These are phyloP conservation scores for Saccharomycopsis vini DNA, from an alignment of 805 yeast species.

Conservation along the genomic window DNA sequence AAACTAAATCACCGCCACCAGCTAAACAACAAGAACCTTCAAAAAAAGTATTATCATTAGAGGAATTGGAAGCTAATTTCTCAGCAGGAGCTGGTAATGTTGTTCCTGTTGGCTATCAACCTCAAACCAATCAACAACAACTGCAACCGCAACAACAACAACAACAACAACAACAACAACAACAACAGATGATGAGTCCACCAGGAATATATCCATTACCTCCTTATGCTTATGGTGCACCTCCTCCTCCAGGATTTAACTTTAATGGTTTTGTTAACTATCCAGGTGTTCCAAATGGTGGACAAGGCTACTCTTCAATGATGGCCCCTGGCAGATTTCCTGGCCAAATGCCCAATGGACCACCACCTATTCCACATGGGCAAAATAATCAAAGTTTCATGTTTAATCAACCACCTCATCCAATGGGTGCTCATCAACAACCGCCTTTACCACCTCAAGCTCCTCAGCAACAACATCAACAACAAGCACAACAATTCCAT, in stretches of 20 bases:
- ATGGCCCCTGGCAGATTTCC: constrained; percentile 1
- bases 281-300: no score
- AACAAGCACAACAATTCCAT: constrained; percentile 20
- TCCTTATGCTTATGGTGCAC: constrained; percentile 12
- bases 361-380: constrained; percentile 1
- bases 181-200: constrained; percentile 22
- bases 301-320: background rate
- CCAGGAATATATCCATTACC: constrained; percentile 20
- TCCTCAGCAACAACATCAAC: constrained; percentile 21
- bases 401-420: constrained; percentile 25
- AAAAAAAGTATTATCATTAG: constrained; percentile 57
- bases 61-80: constrained; percentile 77
- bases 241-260: constrained; percentile 19
- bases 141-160: constrained; percentile 19
- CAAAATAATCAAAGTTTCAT: constrained; percentile 3
- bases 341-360: constrained; percentile 5
- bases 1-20: constrained; percentile 27
- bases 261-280: background rate
- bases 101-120: background rate
- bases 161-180: constrained; percentile 20
- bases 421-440: constrained; percentile 24
- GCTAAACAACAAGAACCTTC: constrained; percentile 18
- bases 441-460: constrained; percentile 22
- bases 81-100: constrained; percentile 26
- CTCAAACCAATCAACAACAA: constrained; percentile 17